Evolutionary conservation across 495 filamentous ascomycete genomes (phyloP).

Genomic region (Aspergillus egyptiacus): DNA sequence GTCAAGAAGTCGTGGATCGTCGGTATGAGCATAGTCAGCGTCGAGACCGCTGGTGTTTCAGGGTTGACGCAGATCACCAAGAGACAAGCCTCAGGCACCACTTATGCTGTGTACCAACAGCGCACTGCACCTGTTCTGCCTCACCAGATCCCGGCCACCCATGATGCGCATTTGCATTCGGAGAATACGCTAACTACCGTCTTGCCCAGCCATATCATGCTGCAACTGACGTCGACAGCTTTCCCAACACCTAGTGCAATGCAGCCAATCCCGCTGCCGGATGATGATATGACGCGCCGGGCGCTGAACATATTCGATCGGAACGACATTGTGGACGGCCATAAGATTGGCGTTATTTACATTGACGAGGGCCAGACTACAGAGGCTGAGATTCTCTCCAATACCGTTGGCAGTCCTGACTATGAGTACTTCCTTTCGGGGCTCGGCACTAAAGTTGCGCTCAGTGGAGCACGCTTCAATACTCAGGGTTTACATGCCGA

Average conservation of each 20-base stretch:
- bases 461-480: conserved; percentile 82
- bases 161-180: conserved; percentile 39
- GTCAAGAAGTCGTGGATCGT: conserved; percentile 76
- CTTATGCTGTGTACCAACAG: conserved; percentile 67
- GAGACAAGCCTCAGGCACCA: conserved; percentile 78
- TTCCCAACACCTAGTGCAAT: conserved; percentile 62
- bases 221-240: conserved; percentile 60
- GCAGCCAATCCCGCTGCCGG: conserved; percentile 73
- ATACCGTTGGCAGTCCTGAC: conserved; percentile 73
- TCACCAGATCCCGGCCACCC: conserved; percentile 54
- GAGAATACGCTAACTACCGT: conserved; percentile 39
- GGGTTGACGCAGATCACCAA: conserved; percentile 76
- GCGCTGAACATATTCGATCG: conserved; percentile 78
- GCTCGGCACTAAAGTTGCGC: conserved; percentile 70
- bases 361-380: conserved; percentile 74
- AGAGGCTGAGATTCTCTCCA: conserved; percentile 78
- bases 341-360: conserved; percentile 94
- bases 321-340: conserved; percentile 85
- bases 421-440: conserved; percentile 78
- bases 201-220: conserved; percentile 76
- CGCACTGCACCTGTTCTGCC: conserved; percentile 60
- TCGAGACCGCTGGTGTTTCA: conserved; percentile 69
- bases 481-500: conserved; percentile 87
- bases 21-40: conserved; percentile 79
- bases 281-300: conserved; percentile 72